Evolutionary conservation across 441 rosid species (phyloP).

Genomic region (Gossypium aridum): DNA sequence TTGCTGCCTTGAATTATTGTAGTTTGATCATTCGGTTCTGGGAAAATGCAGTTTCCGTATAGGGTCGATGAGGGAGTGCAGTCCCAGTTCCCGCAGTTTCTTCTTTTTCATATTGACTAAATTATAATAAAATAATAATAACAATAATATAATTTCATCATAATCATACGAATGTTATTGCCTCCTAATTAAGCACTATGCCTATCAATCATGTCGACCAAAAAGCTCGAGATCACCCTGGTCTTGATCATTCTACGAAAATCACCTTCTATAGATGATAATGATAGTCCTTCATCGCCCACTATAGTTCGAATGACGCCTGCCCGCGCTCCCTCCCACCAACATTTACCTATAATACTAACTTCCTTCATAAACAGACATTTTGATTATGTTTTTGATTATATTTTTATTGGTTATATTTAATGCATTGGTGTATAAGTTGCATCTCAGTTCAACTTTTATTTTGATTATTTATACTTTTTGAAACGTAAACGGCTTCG

Average conservation of each 20-base stretch:
- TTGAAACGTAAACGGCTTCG: too few species aligned
- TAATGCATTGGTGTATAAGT: too few species aligned
- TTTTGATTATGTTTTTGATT: too few species aligned
- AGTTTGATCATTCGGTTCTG: slow-evolving; percentile 24
- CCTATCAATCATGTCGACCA: slow-evolving; percentile 54
- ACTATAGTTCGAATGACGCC: neutral
- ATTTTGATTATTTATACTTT: too few species aligned
- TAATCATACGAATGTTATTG: slow-evolving; percentile 42
- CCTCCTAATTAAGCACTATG: slow-evolving; percentile 62
- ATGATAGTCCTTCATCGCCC: neutral
- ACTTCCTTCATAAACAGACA: too few species aligned
- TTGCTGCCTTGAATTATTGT: slow-evolving; percentile 17
- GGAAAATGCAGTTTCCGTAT: slow-evolving; percentile 40
- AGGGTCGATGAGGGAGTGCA: slow-evolving; percentile 37
- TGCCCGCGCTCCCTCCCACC: too few species aligned
- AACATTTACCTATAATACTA: too few species aligned
- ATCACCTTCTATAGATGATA: slow-evolving; percentile 22
- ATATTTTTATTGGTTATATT: too few species aligned
- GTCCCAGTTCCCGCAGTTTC: slow-evolving; percentile 9
- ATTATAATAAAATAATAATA: neutral
- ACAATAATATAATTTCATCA: neutral
- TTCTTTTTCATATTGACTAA: neutral
- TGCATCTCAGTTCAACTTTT: too few species aligned
- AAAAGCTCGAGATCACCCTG: slow-evolving; percentile 32
- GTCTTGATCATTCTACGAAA: slow-evolving; percentile 29